Base-by-base conservation (phyloP, 2,329 filamentous ascomycete genomes). In the Sporothrix phasma region DNA sequence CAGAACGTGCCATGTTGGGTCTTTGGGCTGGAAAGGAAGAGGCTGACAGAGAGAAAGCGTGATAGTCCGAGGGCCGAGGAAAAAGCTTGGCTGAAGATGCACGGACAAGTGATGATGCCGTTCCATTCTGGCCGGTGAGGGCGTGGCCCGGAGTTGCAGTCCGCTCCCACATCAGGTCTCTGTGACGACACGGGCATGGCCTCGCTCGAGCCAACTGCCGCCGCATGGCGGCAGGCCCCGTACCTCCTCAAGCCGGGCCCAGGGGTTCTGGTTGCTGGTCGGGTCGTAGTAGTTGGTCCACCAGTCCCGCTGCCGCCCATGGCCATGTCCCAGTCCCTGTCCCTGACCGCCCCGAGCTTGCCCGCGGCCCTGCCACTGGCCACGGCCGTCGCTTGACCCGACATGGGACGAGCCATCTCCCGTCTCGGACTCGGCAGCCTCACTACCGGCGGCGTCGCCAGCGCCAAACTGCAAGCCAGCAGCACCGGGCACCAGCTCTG, bases 201-300 rank as follows among this genome's bases (percentile, higher is more conserved):
- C 64, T 3, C 24, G 31, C 11, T 56, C 65, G 34, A 80, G 67
- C 83, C 82, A 86, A 0, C 68, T 70, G 2, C 80, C 81, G 15
- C 71, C 71, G 1, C 79, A 66, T 45, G 65, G 6, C 11, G 74
- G 68, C 54, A 86, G 67, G 0, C 79, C 79, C 26, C 73, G 73
- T 6, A 72, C 69, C 69, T 76, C 74, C 72, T 87, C 84, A 22
- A 87, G 73, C 8, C 71, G 73, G 60, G 79, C 81, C 89, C 89
- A 92, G 0, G 89, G 89, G 71, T 92, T 90, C 71, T 86, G 80
- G 69, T 90, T 84, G 66, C 87, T 89, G 65, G 79, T 81, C 0
- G 83, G 81, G 65, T 89, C 82, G 73, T 90, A 92, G 73, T 89
- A 90, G 41, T 80, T 84, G 45, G 80, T 76, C 73, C 87, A 89